phyloP scores from a whole-genome alignment of 768 basidiomycete species.

The Harrya chromipes region DNA sequence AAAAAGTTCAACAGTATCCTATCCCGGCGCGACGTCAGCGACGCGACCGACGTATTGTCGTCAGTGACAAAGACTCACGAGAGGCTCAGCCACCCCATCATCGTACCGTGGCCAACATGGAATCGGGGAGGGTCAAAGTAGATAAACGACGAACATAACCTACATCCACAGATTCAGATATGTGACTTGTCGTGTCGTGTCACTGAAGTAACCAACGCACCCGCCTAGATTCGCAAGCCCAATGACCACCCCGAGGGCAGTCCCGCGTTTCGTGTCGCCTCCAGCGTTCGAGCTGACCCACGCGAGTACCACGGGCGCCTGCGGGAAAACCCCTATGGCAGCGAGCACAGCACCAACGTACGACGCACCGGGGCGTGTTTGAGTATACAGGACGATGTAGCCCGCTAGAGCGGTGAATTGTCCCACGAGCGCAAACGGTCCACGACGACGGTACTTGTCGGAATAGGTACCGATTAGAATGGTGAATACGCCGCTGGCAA shows the following conservation, averaged over 20 bases:
- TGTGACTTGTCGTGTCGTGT: too few relatives aligned
- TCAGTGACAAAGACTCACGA: slow-evolving; percentile 1
- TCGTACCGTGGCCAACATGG: slow-evolving; percentile 30
- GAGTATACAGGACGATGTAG: slow-evolving; percentile 42
- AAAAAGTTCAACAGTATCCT: slow-evolving; percentile 37
- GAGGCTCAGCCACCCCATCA: slow-evolving; percentile 25
- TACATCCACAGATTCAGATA: too few relatives aligned
- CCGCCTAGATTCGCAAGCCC: slow-evolving; percentile 52
- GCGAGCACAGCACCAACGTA: slow-evolving; percentile 47
- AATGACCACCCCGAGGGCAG: slow-evolving; percentile 46
- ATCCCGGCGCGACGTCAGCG: slow-evolving; percentile 13
- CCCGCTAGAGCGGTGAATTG: slow-evolving; percentile 41
- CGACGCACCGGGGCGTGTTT: slow-evolving; percentile 4
- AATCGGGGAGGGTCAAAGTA: slow-evolving; percentile 32
- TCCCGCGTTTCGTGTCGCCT: slow-evolving; percentile 46
- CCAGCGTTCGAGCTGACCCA: slow-evolving; percentile 52
- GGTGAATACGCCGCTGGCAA: slow-evolving; percentile 40
- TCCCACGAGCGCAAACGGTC: slow-evolving; percentile 43
- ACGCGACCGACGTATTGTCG: not conserved
- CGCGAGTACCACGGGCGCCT: slow-evolving; percentile 40
- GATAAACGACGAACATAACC: slow-evolving; percentile 35
- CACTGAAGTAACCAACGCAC: slow-evolving; percentile 15
- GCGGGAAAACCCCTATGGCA: slow-evolving; percentile 47
- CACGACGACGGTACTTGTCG: slow-evolving; percentile 39
- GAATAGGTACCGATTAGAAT: slow-evolving; percentile 39